Percentiles rank a stretch among this genome's conserved stretches.
Evolutionary conservation across 345 rosid species (phyloP).

Genomic region (Trapa bicornis): DNA sequence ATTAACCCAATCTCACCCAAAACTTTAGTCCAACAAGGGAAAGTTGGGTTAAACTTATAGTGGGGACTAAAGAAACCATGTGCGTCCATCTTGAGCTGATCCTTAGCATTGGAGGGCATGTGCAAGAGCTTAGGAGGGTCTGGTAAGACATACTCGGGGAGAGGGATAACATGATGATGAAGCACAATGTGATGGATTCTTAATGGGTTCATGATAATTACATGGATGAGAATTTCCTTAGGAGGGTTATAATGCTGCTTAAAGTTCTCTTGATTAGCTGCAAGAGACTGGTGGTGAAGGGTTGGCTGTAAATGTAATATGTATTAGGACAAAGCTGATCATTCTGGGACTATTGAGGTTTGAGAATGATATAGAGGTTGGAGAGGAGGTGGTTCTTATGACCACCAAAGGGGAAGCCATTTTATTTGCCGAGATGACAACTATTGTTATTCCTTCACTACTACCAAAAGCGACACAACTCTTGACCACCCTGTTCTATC

Average conservation of each 20-base stretch:
- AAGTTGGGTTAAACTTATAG: no score
- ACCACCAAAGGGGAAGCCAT: conserved; percentile 91
- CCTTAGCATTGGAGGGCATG: conserved; percentile 84
- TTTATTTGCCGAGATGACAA: conserved; percentile 87
- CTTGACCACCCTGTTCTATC: no score
- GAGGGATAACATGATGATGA: conserved; percentile 81
- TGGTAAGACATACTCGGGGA: conserved; percentile 82
- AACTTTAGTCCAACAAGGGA: no score
- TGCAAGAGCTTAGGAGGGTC: conserved; percentile 88
- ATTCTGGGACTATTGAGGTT: conserved; percentile 75
- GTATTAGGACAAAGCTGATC: conserved; percentile 86
- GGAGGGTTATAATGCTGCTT: conserved; percentile 83
- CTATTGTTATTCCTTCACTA: conserved; percentile 57
- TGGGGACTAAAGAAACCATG: conserved; percentile 23
- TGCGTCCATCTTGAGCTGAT: conserved; percentile 81
- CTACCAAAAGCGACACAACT: no score
- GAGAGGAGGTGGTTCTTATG: conserved; percentile 82
- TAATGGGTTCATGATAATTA: conserved; percentile 58
- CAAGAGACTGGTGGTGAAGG: conserved; percentile 86
- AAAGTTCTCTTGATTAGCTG: conserved; percentile 73
- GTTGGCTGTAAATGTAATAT: conserved; percentile 81
- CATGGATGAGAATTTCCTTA: conserved; percentile 57
- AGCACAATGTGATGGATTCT: conserved; percentile 97
- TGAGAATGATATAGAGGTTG: conserved; percentile 75
- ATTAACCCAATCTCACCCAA: no score